phyloP scores from a whole-genome alignment of 1,284 basidiomycete genomes.

The Marasmius tenuissimus region DNA sequence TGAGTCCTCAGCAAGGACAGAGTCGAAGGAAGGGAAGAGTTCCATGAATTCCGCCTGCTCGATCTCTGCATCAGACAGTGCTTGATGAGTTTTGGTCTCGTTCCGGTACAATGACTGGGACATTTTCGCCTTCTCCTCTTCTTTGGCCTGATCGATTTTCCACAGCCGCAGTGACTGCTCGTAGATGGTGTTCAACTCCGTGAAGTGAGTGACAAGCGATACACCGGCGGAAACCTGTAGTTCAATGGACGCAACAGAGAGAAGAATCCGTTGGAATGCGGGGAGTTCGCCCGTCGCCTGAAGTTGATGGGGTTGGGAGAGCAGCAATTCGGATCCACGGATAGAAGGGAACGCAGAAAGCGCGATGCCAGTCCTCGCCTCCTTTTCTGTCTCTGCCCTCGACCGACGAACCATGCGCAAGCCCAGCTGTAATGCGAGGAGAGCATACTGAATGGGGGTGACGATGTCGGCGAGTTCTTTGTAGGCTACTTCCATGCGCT shows the following conservation, averaged over 20 bases:
- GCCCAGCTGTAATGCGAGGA: constrained; percentile 76
- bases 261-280: constrained; percentile 42
- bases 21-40: constrained; percentile 85
- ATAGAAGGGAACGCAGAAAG: constrained; percentile 60
- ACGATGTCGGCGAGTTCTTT: constrained; percentile 71
- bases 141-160: constrained; percentile 77
- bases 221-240: constrained; percentile 40
- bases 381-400: not conserved
- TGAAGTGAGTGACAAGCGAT: constrained; percentile 28
- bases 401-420: constrained; percentile 54
- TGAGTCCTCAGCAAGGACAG: constrained; percentile 34
- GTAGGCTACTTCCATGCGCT: constrained; percentile 58
- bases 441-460: constrained; percentile 62
- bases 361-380: constrained; percentile 26
- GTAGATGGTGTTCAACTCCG: constrained; percentile 53
- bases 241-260: constrained; percentile 52
- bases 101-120: constrained; percentile 81
- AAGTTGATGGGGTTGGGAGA: constrained; percentile 14
- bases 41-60: constrained; percentile 82
- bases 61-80: constrained; percentile 68
- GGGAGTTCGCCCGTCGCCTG: constrained; percentile 17
- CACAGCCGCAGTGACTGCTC: constrained; percentile 80
- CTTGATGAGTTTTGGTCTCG: constrained; percentile 58
- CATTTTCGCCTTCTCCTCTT: constrained; percentile 64
- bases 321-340: constrained; percentile 37